These are phyloP conservation scores for Forsythia suspensa DNA, from an alignment of 257 asterid genomes.

Conservation along the genomic window DNA sequence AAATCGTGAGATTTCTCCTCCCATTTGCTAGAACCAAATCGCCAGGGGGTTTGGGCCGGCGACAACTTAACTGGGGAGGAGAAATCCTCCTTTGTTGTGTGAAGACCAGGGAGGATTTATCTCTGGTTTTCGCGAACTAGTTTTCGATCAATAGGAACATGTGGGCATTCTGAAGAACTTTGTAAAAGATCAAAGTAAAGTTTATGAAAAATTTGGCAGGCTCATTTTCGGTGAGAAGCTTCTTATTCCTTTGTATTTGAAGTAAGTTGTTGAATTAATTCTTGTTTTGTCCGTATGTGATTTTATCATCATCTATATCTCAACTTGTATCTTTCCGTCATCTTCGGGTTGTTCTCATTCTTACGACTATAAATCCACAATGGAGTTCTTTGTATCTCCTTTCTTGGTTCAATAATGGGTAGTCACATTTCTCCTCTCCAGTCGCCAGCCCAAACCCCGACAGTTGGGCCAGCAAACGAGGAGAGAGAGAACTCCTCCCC, in stretches of 20 bases:
- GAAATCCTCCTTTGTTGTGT: no score
- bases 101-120: no score
- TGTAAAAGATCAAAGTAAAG: slow-evolving; percentile 52
- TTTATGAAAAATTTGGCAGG: slow-evolving; percentile 61
- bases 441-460: no score
- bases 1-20: no score
- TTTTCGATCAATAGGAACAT: slow-evolving; percentile 52
- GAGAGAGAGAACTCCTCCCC: no score
- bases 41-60: no score
- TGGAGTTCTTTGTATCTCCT: slow-evolving; percentile 70
- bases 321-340: neutral
- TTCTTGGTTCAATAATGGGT: slow-evolving; percentile 81
- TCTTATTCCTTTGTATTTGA: slow-evolving; percentile 61
- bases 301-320: neutral
- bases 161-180: slow-evolving; percentile 80
- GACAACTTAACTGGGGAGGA: no score
- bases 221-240: slow-evolving; percentile 56
- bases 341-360: neutral
- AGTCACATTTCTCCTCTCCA: neutral
- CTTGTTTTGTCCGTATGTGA: neutral
- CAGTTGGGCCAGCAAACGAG: no score
- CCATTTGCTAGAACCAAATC: no score
- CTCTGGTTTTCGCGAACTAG: no score
- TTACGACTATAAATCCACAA: slow-evolving; percentile 65
- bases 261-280: slow-evolving; percentile 35